A percentile compares a stretch with the other conserved stretches of the same genome.
Evolutionary conservation across 345 rosid genomes (phyloP).

Genomic region (Raphanus raphanistrum): DNA sequence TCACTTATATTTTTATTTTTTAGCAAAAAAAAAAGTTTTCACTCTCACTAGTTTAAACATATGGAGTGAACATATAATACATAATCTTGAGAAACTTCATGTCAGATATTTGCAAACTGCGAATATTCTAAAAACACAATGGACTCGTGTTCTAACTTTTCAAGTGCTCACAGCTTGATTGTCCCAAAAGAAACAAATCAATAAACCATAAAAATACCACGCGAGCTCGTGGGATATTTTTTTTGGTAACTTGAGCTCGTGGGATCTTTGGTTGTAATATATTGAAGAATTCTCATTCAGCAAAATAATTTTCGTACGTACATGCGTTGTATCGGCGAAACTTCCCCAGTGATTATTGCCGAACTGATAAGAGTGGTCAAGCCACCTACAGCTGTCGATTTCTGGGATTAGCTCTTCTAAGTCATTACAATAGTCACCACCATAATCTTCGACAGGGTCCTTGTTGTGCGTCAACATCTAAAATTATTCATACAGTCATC

Average conservation of each 20-base stretch:
- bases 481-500: neutral
- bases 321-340: slow-evolving; percentile 8
- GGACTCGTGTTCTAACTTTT: neutral
- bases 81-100: neutral
- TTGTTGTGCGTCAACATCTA: neutral
- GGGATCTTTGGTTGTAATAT: neutral
- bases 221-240: neutral
- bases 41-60: neutral
- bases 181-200: neutral
- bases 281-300: neutral
- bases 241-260: neutral
- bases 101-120: neutral
- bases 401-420: slow-evolving; percentile 20
- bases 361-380: slow-evolving; percentile 3
- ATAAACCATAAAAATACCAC: neutral
- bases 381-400: neutral
- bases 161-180: slow-evolving; percentile 9
- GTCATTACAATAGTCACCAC: slow-evolving; percentile 19
- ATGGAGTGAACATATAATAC: neutral
- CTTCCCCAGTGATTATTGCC: neutral
- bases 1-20: neutral
- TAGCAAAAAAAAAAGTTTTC: neutral
- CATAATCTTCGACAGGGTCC: slow-evolving; percentile 9
- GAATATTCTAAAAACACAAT: neutral
- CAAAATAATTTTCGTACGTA: slow-evolving; percentile 2